phyloP scores from a whole-genome alignment of 306 rosid genomes.

The Nissolia schottii region DNA sequence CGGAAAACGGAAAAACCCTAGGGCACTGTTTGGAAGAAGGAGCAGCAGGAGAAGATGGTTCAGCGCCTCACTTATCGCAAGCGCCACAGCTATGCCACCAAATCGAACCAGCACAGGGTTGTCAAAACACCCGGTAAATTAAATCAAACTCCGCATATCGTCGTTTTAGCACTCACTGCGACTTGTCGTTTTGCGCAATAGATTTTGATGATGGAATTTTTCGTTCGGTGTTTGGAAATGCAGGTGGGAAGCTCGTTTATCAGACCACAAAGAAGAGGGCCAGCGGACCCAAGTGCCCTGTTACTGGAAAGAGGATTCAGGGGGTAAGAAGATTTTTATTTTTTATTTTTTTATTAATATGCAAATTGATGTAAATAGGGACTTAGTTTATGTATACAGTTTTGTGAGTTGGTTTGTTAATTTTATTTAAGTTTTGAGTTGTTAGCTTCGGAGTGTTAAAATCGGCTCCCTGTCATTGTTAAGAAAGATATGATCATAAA shows the following conservation, averaged over 20 bases:
- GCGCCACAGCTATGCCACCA: constrained; percentile 66
- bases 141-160: too few relatives aligned
- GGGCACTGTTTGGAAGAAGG: not conserved
- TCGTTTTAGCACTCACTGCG: not conserved
- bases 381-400: not conserved
- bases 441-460: not conserved
- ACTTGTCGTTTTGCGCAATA: not conserved
- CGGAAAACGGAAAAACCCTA: constrained; percentile 25
- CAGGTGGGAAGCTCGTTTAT: constrained; percentile 58
- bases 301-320: constrained; percentile 62
- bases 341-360: not conserved
- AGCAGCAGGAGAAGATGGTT: constrained; percentile 32
- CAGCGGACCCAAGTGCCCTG: constrained; percentile 61
- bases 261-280: constrained; percentile 67
- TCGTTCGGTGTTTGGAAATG: not conserved
- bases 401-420: not conserved
- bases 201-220: not conserved
- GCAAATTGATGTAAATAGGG: not conserved
- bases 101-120: constrained; percentile 58
- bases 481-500: not conserved
- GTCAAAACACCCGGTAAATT: constrained; percentile 62
- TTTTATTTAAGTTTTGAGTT: not conserved
- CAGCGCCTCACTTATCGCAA: constrained; percentile 55
- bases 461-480: not conserved
- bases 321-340: constrained; percentile 35